These are phyloP conservation scores for Garcia nutans DNA, from an alignment of 345 rosid species.

Conservation along the genomic window DNA sequence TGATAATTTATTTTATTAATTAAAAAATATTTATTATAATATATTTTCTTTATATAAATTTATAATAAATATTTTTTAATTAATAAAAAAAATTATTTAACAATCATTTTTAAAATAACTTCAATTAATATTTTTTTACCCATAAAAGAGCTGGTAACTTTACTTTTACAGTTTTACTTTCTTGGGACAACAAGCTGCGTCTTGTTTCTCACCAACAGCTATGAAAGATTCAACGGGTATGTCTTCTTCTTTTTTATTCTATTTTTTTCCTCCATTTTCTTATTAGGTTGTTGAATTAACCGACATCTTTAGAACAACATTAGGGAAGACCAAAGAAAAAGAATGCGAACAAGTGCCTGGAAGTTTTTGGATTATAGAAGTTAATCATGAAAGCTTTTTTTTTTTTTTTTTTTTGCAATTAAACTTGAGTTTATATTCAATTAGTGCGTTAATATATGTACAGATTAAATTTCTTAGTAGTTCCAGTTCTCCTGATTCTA, in stretches of 20 bases:
- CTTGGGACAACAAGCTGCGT: conserved; percentile 9
- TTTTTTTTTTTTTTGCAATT: background rate
- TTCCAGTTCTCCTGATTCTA: background rate
- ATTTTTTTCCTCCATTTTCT: too few relatives aligned
- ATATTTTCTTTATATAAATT: too few relatives aligned
- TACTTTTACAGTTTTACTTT: background rate
- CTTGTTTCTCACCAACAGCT: conserved; percentile 1
- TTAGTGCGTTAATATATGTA: background rate
- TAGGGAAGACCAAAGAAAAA: background rate
- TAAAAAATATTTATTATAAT: too few relatives aligned
- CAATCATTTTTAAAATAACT: too few relatives aligned
- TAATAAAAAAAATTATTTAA: too few relatives aligned
- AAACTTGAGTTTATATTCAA: background rate
- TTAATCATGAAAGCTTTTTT: background rate
- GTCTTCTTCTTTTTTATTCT: background rate
- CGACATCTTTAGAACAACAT: background rate
- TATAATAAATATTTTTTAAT: too few relatives aligned
- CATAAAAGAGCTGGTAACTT: background rate
- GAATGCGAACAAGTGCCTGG: background rate
- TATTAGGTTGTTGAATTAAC: background rate
- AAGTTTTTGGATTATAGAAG: conserved; percentile 5
- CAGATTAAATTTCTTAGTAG: background rate
- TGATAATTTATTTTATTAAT: too few relatives aligned
- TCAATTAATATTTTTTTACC: too few relatives aligned
- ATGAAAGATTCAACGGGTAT: conserved; percentile 21